A percentile compares a stretch with the other conserved stretches of the same genome.
Conservation (phyloP, 108 stramenopile genomes). For the Fistulifera pelliculosa region DNA sequence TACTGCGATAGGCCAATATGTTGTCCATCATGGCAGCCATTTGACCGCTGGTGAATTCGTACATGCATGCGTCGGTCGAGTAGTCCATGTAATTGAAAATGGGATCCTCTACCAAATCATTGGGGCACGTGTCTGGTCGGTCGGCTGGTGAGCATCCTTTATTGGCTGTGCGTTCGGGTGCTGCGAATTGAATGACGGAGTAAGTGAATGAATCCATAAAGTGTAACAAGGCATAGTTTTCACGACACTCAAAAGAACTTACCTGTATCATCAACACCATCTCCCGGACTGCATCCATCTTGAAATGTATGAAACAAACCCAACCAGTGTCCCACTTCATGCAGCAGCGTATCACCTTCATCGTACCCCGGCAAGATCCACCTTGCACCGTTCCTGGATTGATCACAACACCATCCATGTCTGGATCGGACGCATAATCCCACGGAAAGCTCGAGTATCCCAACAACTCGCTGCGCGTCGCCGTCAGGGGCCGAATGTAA, state of each 20-base stretch:
- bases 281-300: neutral
- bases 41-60: conserved; percentile 12
- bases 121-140: neutral
- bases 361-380: neutral
- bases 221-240: too few species aligned
- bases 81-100: conserved; percentile 24
- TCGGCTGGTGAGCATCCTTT: too few species aligned
- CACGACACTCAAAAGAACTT: too few species aligned
- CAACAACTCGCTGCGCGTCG: neutral
- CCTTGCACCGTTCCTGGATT: neutral
- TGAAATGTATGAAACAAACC: conserved; percentile 26
- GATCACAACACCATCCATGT: conserved; percentile 3
- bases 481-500: neutral
- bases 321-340: conserved; percentile 42
- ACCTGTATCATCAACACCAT: too few species aligned
- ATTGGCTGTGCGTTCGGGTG: too few species aligned
- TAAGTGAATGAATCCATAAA: too few species aligned
- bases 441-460: neutral
- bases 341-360: conserved; percentile 7
- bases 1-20: too few species aligned
- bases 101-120: conserved; percentile 7
- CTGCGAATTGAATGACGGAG: too few species aligned
- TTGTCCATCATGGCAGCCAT: too few species aligned
- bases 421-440: neutral
- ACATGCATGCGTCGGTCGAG: conserved; percentile 15